Conservation (phyloP, 345 rosid species). For the Brassica cretica region DNA sequence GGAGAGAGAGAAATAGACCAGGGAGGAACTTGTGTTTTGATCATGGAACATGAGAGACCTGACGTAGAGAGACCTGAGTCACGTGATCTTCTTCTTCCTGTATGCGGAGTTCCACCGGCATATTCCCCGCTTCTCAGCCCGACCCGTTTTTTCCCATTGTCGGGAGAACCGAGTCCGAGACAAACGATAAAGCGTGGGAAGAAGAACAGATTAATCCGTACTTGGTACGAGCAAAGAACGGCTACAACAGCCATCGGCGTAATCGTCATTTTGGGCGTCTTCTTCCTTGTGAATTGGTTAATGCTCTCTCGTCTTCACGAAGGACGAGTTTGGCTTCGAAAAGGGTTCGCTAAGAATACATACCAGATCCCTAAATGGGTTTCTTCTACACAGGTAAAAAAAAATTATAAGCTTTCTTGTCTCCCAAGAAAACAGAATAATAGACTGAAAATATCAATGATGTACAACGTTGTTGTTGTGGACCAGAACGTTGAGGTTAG, state of each 20-base stretch:
- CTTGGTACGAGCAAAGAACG: slow-evolving; percentile 51
- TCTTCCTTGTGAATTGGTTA: slow-evolving; percentile 64
- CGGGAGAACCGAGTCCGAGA: slow-evolving; percentile 26
- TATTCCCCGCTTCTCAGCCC: slow-evolving; percentile 35
- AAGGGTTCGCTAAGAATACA: slow-evolving; percentile 27
- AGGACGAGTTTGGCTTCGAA: slow-evolving; percentile 37
- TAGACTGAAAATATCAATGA: background rate
- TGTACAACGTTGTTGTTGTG: background rate
- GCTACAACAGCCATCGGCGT: slow-evolving; percentile 44
- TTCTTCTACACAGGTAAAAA: slow-evolving; percentile 46
- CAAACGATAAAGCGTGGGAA: slow-evolving; percentile 36
- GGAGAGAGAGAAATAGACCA: slow-evolving; percentile 6
- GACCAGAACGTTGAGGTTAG: slow-evolving; percentile 42
- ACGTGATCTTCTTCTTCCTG: background rate
- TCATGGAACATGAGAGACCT: slow-evolving; percentile 39
- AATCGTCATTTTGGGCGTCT: slow-evolving; percentile 54
- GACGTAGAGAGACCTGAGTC: slow-evolving; percentile 39
- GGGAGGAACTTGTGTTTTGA: slow-evolving; percentile 20
- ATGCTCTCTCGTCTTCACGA: slow-evolving; percentile 67
- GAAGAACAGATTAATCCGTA: slow-evolving; percentile 45
- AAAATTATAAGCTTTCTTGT: background rate
- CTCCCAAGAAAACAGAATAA: background rate
- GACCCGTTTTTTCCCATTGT: slow-evolving; percentile 30
- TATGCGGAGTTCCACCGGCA: slow-evolving; percentile 29
- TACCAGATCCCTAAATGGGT: slow-evolving; percentile 14